phyloP scores from a whole-genome alignment of 768 basidiomycete genomes.

The Lactarius evosmus region DNA sequence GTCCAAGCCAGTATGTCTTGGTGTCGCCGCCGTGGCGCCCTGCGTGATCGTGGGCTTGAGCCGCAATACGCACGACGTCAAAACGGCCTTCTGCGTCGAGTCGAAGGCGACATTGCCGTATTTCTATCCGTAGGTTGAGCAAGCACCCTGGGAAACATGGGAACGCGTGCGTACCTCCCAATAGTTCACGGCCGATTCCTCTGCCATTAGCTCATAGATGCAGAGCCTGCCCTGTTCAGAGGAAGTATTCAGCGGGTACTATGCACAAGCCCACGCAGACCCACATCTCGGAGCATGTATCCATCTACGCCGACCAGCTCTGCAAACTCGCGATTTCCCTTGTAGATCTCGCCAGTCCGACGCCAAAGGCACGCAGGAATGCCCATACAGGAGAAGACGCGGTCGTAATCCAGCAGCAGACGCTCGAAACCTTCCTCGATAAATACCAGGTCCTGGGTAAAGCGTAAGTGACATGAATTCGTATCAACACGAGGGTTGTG shows the following conservation, averaged over 20 bases:
- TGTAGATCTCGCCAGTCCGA: conserved; percentile 97
- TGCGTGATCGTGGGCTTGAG: conserved; percentile 65
- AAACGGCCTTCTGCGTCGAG: conserved; percentile 86
- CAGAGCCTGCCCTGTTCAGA: conserved; percentile 72
- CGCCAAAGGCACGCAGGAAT: conserved; percentile 97
- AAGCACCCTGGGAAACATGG: background rate
- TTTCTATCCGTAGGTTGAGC: conserved; percentile 52
- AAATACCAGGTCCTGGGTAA: conserved; percentile 79
- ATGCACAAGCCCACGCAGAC: conserved; percentile 30
- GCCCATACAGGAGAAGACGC: conserved; percentile 92
- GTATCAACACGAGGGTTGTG: conserved; percentile 17
- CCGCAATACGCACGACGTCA: conserved; percentile 86
- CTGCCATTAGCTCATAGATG: conserved; percentile 98
- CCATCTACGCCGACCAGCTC: conserved; percentile 87
- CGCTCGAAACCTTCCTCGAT: conserved; percentile 98
- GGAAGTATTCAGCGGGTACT: background rate
- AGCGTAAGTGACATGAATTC: conserved; percentile 1
- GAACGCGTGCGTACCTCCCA: conserved; percentile 70
- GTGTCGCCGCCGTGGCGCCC: conserved; percentile 34
- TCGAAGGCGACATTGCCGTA: conserved; percentile 93
- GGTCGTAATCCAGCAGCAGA: conserved; percentile 90
- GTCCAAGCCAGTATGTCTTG: conserved; percentile 30
- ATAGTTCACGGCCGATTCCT: conserved; percentile 94
- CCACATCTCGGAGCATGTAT: conserved; percentile 80
- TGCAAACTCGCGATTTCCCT: conserved; percentile 94